These are phyloP conservation scores for Phytophthora lateralis DNA, from an alignment of 352 stramenopile genomes.

Conservation along the genomic window DNA sequence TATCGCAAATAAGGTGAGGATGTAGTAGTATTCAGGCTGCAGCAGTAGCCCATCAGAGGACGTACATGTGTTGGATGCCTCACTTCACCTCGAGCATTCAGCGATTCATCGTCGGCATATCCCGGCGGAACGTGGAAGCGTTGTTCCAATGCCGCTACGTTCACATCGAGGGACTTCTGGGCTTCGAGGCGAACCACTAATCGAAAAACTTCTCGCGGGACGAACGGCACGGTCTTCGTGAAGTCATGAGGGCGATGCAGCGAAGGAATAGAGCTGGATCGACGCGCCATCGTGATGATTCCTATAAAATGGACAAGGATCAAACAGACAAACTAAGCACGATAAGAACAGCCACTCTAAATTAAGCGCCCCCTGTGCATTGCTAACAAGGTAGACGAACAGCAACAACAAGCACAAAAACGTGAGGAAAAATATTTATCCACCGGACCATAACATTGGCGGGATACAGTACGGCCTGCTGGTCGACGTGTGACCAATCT, in stretches of 20 bases:
- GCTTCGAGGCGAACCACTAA: constrained; percentile 66
- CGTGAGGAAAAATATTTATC: constrained; percentile 29
- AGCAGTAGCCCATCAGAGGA: not conserved
- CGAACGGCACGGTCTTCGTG: constrained; percentile 39
- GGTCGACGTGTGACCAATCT: constrained; percentile 9
- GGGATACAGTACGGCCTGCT: constrained; percentile 36
- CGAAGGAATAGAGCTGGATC: constrained; percentile 20
- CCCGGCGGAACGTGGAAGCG: constrained; percentile 58
- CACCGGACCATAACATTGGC: constrained; percentile 25
- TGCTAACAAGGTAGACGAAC: not conserved
- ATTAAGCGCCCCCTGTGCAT: constrained; percentile 9
- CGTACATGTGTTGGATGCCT: constrained; percentile 33
- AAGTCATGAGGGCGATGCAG: constrained; percentile 11
- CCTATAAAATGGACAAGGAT: constrained; percentile 3
- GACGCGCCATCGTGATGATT: constrained; percentile 7
- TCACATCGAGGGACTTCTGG: constrained; percentile 61
- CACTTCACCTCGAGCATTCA: constrained; percentile 32
- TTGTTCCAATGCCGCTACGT: constrained; percentile 54
- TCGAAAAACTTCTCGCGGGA: constrained; percentile 71
- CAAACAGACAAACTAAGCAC: constrained; percentile 4
- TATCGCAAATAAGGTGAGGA: not conserved
- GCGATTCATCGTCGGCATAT: constrained; percentile 50
- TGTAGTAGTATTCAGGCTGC: not conserved
- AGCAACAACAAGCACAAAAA: constrained; percentile 8
- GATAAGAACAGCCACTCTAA: constrained; percentile 20